phyloP scores from a whole-genome alignment of 1,284 basidiomycete genomes.

The Dichomitus squalens region DNA sequence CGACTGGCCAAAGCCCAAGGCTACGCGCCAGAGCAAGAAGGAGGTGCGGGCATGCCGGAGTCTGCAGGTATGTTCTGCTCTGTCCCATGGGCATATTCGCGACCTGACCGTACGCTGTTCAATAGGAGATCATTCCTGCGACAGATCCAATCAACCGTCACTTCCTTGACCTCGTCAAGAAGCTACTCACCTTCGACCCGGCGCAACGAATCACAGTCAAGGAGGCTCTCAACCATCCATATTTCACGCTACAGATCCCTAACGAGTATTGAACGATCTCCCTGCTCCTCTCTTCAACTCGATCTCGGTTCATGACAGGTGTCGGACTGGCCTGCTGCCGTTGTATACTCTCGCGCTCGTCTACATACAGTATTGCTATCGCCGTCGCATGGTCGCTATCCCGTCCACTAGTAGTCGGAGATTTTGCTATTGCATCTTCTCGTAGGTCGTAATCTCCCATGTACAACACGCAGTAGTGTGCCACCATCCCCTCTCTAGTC shows the following conservation, averaged over 20 bases:
- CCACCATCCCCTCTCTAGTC: constrained; percentile 20
- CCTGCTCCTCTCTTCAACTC: constrained; percentile 15
- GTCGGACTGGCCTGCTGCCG: constrained; percentile 32
- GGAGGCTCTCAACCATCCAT: constrained; percentile 87
- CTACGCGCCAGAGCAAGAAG: constrained; percentile 88
- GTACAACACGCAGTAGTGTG: constrained; percentile 38
- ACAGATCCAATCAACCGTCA: constrained; percentile 72
- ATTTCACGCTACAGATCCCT: constrained; percentile 70
- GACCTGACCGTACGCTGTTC: constrained; percentile 1
- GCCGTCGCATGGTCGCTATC: constrained; percentile 31
- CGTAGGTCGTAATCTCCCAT: constrained; percentile 30
- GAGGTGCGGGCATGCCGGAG: constrained; percentile 89
- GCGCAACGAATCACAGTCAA: constrained; percentile 83
- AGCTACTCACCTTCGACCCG: constrained; percentile 92
- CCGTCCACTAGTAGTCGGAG: constrained; percentile 29
- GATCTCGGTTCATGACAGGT: constrained; percentile 18
- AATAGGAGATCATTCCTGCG: constrained; percentile 82
- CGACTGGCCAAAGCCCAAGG: constrained; percentile 90
- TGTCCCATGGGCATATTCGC: not conserved
- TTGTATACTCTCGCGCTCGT: constrained; percentile 33
- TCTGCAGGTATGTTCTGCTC: constrained; percentile 58
- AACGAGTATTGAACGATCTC: constrained; percentile 34
- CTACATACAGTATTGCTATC: constrained; percentile 35
- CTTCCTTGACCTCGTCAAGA: constrained; percentile 87
- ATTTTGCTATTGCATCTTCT: constrained; percentile 21